phyloP scores from a whole-genome alignment of 306 rosid genomes.

The Ammopiptanthus mongolicus region DNA sequence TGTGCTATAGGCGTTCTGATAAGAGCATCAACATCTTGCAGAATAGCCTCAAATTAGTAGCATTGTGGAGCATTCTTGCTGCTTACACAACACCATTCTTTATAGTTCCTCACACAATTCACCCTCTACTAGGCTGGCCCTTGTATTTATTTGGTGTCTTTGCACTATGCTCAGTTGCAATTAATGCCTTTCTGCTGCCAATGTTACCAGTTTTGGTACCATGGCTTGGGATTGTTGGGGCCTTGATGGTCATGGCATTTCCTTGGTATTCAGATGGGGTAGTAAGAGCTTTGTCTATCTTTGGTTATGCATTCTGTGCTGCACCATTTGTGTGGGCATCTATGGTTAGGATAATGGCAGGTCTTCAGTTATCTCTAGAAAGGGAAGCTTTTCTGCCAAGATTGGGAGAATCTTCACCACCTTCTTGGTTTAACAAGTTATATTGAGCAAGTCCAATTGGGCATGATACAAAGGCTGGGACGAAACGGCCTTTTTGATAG shows the following conservation, averaged over 20 bases:
- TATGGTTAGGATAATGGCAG: constrained; percentile 35
- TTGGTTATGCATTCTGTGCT: constrained; percentile 61
- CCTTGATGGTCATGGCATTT: constrained; percentile 67
- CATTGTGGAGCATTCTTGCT: constrained; percentile 63
- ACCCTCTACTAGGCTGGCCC: constrained; percentile 80
- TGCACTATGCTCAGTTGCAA: constrained; percentile 51
- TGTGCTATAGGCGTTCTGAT: constrained; percentile 66
- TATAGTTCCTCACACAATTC: constrained; percentile 70
- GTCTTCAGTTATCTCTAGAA: constrained; percentile 65
- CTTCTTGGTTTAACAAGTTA: constrained; percentile 52
- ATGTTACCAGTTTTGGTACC: constrained; percentile 54
- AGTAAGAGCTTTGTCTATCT: constrained; percentile 60
- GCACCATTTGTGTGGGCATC: constrained; percentile 73
- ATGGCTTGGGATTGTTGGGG: constrained; percentile 51
- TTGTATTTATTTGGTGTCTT: constrained; percentile 61
- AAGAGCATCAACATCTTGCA: constrained; percentile 49
- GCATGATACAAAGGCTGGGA: background rate
- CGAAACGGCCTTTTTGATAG: background rate
- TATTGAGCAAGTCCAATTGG: constrained; percentile 25
- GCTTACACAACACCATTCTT: constrained; percentile 65
- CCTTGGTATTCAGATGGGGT: constrained; percentile 79
- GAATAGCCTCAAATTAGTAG: constrained; percentile 47
- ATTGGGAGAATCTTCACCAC: constrained; percentile 51
- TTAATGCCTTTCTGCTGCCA: constrained; percentile 62
- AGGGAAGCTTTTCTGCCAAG: constrained; percentile 65